Evolutionary conservation across 345 rosid genomes (phyloP).

Genomic region (Lepidium didymum): DNA sequence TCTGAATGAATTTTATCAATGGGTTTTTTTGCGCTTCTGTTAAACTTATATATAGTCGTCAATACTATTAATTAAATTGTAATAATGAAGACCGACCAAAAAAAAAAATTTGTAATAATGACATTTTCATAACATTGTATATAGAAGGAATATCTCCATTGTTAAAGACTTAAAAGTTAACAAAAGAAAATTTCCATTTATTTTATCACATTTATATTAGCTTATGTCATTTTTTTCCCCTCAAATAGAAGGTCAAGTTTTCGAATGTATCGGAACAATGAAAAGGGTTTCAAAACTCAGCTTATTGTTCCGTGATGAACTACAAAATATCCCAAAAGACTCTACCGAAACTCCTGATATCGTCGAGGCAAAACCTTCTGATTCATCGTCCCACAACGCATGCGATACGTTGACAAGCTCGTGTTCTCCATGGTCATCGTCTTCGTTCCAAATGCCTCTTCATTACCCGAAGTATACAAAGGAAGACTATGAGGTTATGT

Average conservation of each 20-base stretch:
- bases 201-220: neutral
- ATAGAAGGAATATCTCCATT: neutral
- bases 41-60: no score
- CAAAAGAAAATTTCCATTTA: neutral
- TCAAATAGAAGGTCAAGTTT: neutral
- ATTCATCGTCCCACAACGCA: neutral
- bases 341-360: neutral
- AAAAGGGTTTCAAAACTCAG: constrained; percentile 7
- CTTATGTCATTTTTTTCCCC: neutral
- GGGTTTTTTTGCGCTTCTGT: no score
- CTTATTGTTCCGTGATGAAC: neutral
- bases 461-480: constrained; percentile 51
- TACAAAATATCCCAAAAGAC: neutral
- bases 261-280: neutral
- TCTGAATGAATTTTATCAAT: no score
- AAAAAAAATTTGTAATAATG: neutral
- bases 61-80: no score
- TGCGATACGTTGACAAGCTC: neutral
- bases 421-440: neutral
- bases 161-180: neutral
- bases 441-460: constrained; percentile 52
- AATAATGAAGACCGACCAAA: no score
- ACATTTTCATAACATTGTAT: neutral
- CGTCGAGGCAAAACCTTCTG: neutral
- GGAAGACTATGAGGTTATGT: constrained; percentile 49